Base-by-base conservation (phyloP, 164 flowering plant species). In the Cinnamomum chago region DNA sequence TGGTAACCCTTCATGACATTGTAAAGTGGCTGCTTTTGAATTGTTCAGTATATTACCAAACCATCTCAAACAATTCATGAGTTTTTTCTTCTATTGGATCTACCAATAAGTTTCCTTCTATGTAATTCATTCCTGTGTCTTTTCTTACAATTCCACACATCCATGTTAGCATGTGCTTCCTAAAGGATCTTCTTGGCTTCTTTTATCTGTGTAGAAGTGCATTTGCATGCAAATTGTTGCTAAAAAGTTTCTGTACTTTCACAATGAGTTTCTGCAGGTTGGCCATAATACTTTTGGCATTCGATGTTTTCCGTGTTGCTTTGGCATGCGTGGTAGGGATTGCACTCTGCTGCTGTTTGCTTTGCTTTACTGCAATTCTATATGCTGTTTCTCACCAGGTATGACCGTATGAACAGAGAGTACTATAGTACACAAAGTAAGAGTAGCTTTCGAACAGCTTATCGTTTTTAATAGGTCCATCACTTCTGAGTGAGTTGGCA, bases 311-410 rank as follows among this genome's bases (percentile, higher is more conserved):
- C 79, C 94, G 99, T 82, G 92, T 93, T 82, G 98, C 91, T 77
- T 79, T 95, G 90, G 98, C 97, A 75, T 95, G 95, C 77, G 81
- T 95, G 80, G 91, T 95, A 72, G 98, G 99, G 72, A 81, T 95
- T 72, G 99, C 99, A 79, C 92, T 95, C 40, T 95, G 99, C 80
- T 95, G 99, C 87, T 95, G 99, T 83, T 82, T 92, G 82, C 98
- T 98, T 65, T 95, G 98, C 89, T 93, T 95, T 64, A 95, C 94
- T 79, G 98, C 97, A 58, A 84, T 95, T 82, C 95, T 95, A 30
- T 95, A 95, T 85, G 95, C 98, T 58, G 92, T 95, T 76, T 95
- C 97, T 51, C 97, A 97, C 72, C 98, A 94, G 97, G 99, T 95
- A 69, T 24, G 71, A 68, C n/a, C 60, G 99, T 95, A 69, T 24